A percentile compares a stretch with the other conserved stretches of the same genome.
Evolutionary conservation across 768 basidiomycete genomes (phyloP).

Genomic region (Coprinopsis marcescibilis): DNA sequence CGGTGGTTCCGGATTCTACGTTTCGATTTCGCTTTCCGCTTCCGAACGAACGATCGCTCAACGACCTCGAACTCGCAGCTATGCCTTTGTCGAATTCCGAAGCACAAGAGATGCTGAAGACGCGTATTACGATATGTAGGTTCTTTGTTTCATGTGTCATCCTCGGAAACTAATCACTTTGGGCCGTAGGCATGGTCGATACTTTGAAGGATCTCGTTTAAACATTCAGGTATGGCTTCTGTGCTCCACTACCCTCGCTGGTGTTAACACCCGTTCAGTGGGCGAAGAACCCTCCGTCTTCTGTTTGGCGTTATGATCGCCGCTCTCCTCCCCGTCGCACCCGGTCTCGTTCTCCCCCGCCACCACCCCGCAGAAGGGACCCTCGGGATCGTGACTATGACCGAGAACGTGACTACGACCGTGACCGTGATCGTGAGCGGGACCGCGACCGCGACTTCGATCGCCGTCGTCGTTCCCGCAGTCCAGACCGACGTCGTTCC

Average conservation of each 20-base stretch:
- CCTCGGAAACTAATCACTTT: background rate
- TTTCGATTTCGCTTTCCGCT: conserved; percentile 13
- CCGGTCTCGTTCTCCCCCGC: conserved; percentile 26
- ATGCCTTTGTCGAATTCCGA: conserved; percentile 35
- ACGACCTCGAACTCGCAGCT: conserved; percentile 28
- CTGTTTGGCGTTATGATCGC: conserved; percentile 31
- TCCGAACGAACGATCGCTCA: conserved; percentile 27
- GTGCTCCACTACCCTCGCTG: background rate
- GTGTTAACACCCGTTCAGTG: conserved; percentile 19
- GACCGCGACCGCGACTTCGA: conserved; percentile 19
- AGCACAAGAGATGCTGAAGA: conserved; percentile 32
- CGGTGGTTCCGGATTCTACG: background rate
- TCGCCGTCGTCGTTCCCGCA: conserved; percentile 14
- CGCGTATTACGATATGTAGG: conserved; percentile 34
- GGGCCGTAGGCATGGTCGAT: conserved; percentile 28
- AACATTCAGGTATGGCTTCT: conserved; percentile 26
- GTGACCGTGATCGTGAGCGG: background rate
- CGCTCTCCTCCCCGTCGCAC: conserved; percentile 20
- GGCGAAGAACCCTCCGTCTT: conserved; percentile 35
- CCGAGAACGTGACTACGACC: conserved; percentile 22
- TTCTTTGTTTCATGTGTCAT: background rate
- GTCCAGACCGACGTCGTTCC: conserved; percentile 15
- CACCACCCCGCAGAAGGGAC: conserved; percentile 1
- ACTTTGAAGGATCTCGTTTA: conserved; percentile 32
- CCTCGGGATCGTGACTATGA: conserved; percentile 21